These are phyloP conservation scores for Adiantum capillusveneris DNA, from an alignment of 75 land plant genomes.

Conservation along the genomic window DNA sequence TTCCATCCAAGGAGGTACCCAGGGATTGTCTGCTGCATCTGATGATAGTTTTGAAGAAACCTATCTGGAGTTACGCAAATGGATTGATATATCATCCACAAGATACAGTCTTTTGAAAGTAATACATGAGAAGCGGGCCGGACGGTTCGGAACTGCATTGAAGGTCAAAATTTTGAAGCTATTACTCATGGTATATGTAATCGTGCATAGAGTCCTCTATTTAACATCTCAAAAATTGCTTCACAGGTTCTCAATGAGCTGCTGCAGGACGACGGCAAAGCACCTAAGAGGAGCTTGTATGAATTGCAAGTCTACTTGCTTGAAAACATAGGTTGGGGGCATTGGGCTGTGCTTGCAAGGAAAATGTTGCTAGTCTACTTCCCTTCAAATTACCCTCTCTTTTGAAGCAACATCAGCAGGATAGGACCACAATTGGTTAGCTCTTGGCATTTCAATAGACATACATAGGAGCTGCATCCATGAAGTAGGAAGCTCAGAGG, in stretches of 20 bases:
- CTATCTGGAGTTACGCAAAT: constrained; percentile 74
- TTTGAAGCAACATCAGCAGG: constrained; percentile 22
- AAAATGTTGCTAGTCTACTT: constrained; percentile 76
- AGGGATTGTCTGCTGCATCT: too few species aligned
- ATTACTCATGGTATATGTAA: too few species aligned
- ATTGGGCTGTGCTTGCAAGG: constrained; percentile 53
- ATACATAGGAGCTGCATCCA: too few species aligned
- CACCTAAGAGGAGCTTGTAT: constrained; percentile 65
- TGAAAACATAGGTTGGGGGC: constrained; percentile 74
- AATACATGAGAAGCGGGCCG: constrained; percentile 51
- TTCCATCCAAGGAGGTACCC: too few species aligned
- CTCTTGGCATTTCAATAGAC: too few species aligned
- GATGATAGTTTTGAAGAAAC: constrained; percentile 57
- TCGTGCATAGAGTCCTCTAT: not conserved
- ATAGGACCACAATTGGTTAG: too few species aligned
- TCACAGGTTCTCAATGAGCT: constrained; percentile 58
- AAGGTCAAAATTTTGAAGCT: constrained; percentile 50
- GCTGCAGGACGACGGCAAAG: constrained; percentile 66
- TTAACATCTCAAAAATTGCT: not conserved
- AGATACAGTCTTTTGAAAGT: constrained; percentile 62
- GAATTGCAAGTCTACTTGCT: constrained; percentile 64
- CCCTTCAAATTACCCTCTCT: constrained; percentile 58
- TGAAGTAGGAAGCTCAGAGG: too few species aligned
- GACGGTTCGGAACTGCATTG: constrained; percentile 70
- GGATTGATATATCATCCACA: constrained; percentile 70